Evolutionary conservation across 495 filamentous ascomycete genomes (phyloP), one percentile per base, ranked within the genome.

Genomic region (Aspergillus diversus): DNA sequence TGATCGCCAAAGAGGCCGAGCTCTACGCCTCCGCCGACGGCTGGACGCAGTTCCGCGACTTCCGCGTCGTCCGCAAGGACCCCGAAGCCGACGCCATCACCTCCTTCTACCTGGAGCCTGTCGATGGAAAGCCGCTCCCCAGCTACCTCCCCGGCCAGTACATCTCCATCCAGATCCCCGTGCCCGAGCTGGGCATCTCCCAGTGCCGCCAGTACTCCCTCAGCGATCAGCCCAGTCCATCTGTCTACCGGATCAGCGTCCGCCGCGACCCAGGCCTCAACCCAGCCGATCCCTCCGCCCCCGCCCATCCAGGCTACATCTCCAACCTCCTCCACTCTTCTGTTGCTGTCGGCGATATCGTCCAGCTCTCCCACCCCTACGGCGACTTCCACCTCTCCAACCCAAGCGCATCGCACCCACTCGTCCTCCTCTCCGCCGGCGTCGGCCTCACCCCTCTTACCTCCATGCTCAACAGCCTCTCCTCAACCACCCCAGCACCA

Each of bases 171-270:
- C 82, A 83, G 58, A 68, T 86, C 9, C 73, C 79, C 61, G 81
- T 89, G 0, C 86, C 86, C 0, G 76, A 83, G 31, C 78, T 90
- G 37, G 77, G 82, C 15, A 76, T 87, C 68, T 67, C 75, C 43
- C 90, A 92, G 73, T 78, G 82, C n/a, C 77, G 90, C 50, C 89
- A 92, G 78, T 92, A 92, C 75, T 89, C 86, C 16, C 85, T 92
- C 54, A 86, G 83, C 71, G 89, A 90, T 53, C 76, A 79, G 49
- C 88, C 85, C 5, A 69, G 73, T 1, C 66, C 75, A 17, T 79
- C 83, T 33, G 86, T 86, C 71, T 90, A 89, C 77, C 86, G 89
- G 56, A 87, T 92, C 75, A 87, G 80, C 57, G 83, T 92, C 63
- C 90, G 90, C 83, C 84, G 80, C 54, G 89, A 92, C 72, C 66